Conservation (phyloP, 2,329 filamentous ascomycete species). For the Scedosporium minutisporum region DNA sequence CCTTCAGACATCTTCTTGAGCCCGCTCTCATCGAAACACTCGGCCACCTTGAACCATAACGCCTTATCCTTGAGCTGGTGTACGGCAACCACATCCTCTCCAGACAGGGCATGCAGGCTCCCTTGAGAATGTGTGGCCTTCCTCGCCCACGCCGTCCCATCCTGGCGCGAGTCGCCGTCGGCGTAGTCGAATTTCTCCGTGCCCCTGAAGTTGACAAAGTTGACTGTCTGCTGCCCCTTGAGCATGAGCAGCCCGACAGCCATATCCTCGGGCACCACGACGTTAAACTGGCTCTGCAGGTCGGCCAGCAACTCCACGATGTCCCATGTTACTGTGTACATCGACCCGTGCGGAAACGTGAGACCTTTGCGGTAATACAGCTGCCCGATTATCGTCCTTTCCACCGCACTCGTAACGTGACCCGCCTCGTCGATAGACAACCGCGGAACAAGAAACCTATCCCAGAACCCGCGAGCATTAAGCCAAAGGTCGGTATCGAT, state of each 20-base stretch:
- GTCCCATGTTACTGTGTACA: constrained; percentile 25
- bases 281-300: constrained; percentile 16
- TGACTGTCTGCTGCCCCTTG: constrained; percentile 14
- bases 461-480: constrained; percentile 21
- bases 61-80: constrained; percentile 18
- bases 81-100: constrained; percentile 15
- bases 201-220: constrained; percentile 19
- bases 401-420: constrained; percentile 8
- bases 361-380: constrained; percentile 18
- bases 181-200: constrained; percentile 22
- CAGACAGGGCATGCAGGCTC: constrained; percentile 15
- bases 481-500: constrained; percentile 23
- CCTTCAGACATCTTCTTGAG: constrained; percentile 12
- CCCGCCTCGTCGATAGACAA: constrained; percentile 12
- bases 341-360: constrained; percentile 21
- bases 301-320: constrained; percentile 17
- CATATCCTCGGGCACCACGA: constrained; percentile 21
- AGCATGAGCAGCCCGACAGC: constrained; percentile 19
- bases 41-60: constrained; percentile 18
- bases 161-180: constrained; percentile 16
- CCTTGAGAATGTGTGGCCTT: constrained; percentile 14
- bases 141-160: constrained; percentile 20
- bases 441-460: constrained; percentile 16
- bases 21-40: constrained; percentile 19
- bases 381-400: constrained; percentile 19